Evolutionary conservation across 345 rosid genomes (phyloP).

Genomic region (Populus euphratica): DNA sequence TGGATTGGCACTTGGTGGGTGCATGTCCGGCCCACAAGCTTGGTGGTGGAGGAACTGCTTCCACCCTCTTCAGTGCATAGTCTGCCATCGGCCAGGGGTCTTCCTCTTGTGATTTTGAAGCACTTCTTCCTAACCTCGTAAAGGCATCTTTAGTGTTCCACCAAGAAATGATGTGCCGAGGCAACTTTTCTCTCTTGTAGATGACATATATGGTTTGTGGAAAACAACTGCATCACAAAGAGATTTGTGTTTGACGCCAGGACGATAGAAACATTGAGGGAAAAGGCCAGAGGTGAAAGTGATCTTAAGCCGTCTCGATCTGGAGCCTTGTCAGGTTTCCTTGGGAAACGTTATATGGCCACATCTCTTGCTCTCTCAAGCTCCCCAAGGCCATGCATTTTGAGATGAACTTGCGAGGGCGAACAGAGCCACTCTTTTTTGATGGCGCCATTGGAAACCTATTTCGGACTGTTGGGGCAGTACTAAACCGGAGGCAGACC

Average conservation of each 20-base stretch:
- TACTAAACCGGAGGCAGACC: not conserved
- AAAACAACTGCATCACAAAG: not conserved
- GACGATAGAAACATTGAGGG: constrained; percentile 4
- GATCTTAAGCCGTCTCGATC: not conserved
- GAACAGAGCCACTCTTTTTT: too few relatives aligned
- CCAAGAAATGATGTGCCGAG: not conserved
- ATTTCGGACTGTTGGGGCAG: constrained; percentile 12
- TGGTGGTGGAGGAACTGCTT: constrained; percentile 1
- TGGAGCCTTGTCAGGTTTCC: constrained; percentile 9
- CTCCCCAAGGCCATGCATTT: too few relatives aligned
- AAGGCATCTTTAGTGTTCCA: not conserved
- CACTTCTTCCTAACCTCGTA: too few relatives aligned
- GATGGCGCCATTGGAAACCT: not conserved
- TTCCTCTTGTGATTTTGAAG: too few relatives aligned
- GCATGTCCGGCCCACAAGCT: constrained; percentile 2
- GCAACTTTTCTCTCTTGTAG: not conserved
- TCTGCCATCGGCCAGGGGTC: constrained; percentile 2
- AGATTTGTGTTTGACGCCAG: constrained; percentile 19
- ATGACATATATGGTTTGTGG: constrained; percentile 12
- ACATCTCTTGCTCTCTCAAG: too few relatives aligned
- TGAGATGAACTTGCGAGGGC: too few relatives aligned
- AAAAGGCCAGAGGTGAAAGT: not conserved
- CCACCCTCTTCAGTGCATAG: constrained; percentile 9
- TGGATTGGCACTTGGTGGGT: constrained; percentile 8
- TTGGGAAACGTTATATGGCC: constrained; percentile 9